These are phyloP conservation scores for Phytophthora sansomeana DNA, from an alignment of 352 stramenopile species.

Conservation along the genomic window DNA sequence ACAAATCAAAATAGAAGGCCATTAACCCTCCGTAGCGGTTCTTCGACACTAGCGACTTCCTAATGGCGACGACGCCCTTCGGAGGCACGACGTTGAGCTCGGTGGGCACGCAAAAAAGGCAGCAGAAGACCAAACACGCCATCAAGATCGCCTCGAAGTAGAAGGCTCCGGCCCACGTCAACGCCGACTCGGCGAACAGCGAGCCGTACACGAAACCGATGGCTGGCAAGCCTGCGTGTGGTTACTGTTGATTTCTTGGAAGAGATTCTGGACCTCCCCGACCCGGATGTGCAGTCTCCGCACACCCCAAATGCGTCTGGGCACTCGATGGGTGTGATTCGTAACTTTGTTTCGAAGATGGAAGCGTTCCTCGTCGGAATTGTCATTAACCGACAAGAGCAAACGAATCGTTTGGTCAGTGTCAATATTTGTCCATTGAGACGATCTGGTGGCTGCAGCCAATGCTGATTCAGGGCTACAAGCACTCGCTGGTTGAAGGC, in stretches of 20 bases:
- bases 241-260: slow-evolving; percentile 80
- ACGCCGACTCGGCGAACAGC: slow-evolving; percentile 45
- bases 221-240: slow-evolving; percentile 66
- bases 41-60: slow-evolving; percentile 24
- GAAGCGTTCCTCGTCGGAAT: slow-evolving; percentile 82
- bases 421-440: slow-evolving; percentile 42
- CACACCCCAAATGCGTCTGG: slow-evolving; percentile 69
- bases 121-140: slow-evolving; percentile 59
- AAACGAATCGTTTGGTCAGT: slow-evolving; percentile 35
- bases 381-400: no score
- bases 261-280: slow-evolving; percentile 82
- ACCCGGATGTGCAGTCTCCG: slow-evolving; percentile 76
- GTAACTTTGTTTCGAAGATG: slow-evolving; percentile 91
- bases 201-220: slow-evolving; percentile 82
- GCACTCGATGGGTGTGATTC: slow-evolving; percentile 85
- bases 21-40: no score
- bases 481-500: slow-evolving; percentile 35
- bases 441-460: slow-evolving; percentile 55
- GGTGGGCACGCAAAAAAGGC: slow-evolving; percentile 47
- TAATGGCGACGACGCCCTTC: slow-evolving; percentile 26
- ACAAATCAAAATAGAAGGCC: no score
- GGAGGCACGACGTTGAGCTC: slow-evolving; percentile 42
- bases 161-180: slow-evolving; percentile 76
- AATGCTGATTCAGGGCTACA: slow-evolving; percentile 41
- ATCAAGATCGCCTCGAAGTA: slow-evolving; percentile 80